A percentile compares a stretch with the other conserved stretches of the same genome.
phyloP scores from a whole-genome alignment of 2,329 filamentous ascomycete genomes.

The Lasiodiplodia theobromae region DNA sequence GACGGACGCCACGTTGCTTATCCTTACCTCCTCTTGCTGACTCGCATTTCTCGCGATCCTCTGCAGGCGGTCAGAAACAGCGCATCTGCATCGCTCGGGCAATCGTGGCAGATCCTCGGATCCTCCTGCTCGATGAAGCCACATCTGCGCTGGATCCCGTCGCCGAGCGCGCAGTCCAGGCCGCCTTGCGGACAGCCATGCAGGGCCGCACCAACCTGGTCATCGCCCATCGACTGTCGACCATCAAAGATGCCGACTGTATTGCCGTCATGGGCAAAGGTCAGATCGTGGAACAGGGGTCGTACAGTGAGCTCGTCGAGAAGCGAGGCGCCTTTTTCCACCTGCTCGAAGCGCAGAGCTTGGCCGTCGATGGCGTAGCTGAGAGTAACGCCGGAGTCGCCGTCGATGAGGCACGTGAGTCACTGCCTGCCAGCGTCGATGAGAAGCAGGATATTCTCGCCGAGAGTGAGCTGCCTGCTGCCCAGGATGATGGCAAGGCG shows the following conservation, averaged over 20 bases:
- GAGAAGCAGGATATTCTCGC: background rate
- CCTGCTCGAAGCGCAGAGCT: conserved; percentile 84
- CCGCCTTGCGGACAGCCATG: conserved; percentile 84
- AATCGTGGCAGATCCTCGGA: conserved; percentile 88
- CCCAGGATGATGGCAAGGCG: background rate
- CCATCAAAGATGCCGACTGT: conserved; percentile 92
- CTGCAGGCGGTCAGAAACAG: conserved; percentile 86
- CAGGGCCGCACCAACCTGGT: conserved; percentile 92
- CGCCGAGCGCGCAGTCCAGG: conserved; percentile 92
- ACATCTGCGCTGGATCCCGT: conserved; percentile 94
- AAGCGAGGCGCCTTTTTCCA: conserved; percentile 77
- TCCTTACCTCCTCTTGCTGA: too few species aligned
- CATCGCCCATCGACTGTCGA: conserved; percentile 93
- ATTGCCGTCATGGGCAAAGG: conserved; percentile 92
- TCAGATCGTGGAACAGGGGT: conserved; percentile 90
- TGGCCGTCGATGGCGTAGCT: conserved; percentile 32
- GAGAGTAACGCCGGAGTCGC: background rate
- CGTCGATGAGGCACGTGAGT: background rate
- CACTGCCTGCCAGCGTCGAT: background rate
- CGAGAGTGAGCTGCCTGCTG: background rate
- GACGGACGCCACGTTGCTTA: too few species aligned
- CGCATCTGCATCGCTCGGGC: conserved; percentile 93
- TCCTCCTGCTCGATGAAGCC: conserved; percentile 92
- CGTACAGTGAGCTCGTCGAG: conserved; percentile 79
- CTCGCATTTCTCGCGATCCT: background rate